Conservation (phyloP, 257 asterid species). For the Haberlea rhodopensis region DNA sequence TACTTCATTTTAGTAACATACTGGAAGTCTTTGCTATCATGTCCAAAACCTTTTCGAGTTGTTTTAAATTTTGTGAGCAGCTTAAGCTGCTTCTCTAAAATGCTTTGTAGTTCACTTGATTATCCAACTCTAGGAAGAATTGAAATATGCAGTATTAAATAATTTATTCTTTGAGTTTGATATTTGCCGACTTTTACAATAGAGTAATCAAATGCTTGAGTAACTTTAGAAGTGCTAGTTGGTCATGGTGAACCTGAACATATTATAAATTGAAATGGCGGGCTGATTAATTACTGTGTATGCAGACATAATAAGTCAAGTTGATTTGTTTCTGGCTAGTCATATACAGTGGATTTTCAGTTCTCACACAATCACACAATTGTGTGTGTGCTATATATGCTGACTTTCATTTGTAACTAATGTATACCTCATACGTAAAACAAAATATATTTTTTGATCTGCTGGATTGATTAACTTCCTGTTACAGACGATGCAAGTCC, state of each 20-base stretch:
- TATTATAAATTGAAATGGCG: background rate
- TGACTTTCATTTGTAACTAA: constrained; percentile 1
- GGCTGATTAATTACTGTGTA: constrained; percentile 3
- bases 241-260: constrained; percentile 21
- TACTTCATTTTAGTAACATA: constrained; percentile 2
- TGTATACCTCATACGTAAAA: background rate
- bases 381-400: background rate
- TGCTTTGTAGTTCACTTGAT: background rate
- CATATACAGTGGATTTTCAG: background rate
- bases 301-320: constrained; percentile 1
- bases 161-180: background rate
- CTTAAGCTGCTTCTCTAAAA: background rate
- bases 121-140: background rate
- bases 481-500: constrained; percentile 76
- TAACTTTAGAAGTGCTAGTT: constrained; percentile 2
- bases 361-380: background rate
- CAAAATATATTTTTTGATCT: constrained; percentile 10
- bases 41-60: constrained; percentile 6
- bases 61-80: background rate
- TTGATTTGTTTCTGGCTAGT: constrained; percentile 10
- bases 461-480: too few relatives aligned
- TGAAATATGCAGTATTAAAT: background rate
- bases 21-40: background rate
- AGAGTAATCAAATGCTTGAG: background rate
- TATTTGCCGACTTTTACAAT: background rate